phyloP scores from a whole-genome alignment of 1,284 basidiomycete genomes.

The Puccinia hordei region DNA sequence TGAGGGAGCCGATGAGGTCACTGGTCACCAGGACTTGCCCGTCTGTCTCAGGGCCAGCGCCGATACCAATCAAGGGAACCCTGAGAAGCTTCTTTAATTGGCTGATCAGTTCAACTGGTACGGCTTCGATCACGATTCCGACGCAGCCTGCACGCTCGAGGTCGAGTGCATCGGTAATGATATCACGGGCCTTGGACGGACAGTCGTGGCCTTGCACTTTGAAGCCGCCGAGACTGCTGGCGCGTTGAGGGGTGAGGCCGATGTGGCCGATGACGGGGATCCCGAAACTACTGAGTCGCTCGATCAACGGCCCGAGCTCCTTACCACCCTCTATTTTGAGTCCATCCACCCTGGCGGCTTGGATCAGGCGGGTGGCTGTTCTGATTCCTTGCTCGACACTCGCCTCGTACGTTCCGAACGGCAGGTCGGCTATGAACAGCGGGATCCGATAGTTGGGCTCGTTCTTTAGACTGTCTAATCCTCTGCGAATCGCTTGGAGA shows the following conservation, averaged over 20 bases:
- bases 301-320: slow-evolving; percentile 53
- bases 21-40: slow-evolving; percentile 95
- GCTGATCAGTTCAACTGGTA: slow-evolving; percentile 75
- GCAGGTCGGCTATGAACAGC: slow-evolving; percentile 89
- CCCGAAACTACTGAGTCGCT: slow-evolving; percentile 71
- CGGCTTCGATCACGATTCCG: slow-evolving; percentile 82
- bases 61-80: slow-evolving; percentile 91
- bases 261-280: slow-evolving; percentile 95
- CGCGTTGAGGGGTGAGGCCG: slow-evolving; percentile 86
- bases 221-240: slow-evolving; percentile 80
- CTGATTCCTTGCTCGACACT: slow-evolving; percentile 70
- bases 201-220: slow-evolving; percentile 77
- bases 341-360: slow-evolving; percentile 50
- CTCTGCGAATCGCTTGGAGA: slow-evolving; percentile 76
- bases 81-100: slow-evolving; percentile 70
- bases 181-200: slow-evolving; percentile 66
- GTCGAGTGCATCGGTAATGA: slow-evolving; percentile 70
- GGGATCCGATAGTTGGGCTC: slow-evolving; percentile 64
- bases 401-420: slow-evolving; percentile 80
- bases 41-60: slow-evolving; percentile 78
- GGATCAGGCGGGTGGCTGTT: slow-evolving; percentile 69
- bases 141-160: slow-evolving; percentile 86
- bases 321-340: slow-evolving; percentile 31
- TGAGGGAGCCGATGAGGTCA: slow-evolving; percentile 78
- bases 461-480: slow-evolving; percentile 59